These are phyloP conservation scores for Cryphonectria japonica DNA, from an alignment of 2,329 filamentous ascomycete genomes.

Conservation along the genomic window DNA sequence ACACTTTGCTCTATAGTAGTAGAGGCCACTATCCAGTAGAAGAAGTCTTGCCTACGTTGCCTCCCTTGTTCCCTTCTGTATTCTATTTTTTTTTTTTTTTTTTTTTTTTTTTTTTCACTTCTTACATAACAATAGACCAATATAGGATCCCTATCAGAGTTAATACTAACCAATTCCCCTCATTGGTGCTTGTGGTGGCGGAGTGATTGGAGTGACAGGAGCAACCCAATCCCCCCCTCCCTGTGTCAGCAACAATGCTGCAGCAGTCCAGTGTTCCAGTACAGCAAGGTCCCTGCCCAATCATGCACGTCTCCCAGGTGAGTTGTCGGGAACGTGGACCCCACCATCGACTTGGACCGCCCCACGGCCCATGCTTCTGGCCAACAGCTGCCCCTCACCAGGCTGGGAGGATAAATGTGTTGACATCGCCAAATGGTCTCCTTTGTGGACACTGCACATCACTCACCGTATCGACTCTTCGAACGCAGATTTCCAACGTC, in stretches of 20 bases:
- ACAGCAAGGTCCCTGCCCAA: constrained; percentile 21
- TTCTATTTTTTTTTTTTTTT: background rate
- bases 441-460: constrained; percentile 17
- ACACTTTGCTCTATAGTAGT: background rate
- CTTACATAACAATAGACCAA: background rate
- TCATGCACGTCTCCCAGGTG: constrained; percentile 22
- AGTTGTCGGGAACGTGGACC: constrained; percentile 8
- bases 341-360: constrained; percentile 15
- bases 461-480: constrained; percentile 27
- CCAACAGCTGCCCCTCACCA: constrained; percentile 18
- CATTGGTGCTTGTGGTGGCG: constrained; percentile 1
- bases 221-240: background rate
- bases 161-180: background rate
- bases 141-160: background rate
- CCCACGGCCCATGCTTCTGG: constrained; percentile 14
- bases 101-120: background rate
- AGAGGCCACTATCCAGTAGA: background rate
- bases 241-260: background rate
- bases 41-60: background rate
- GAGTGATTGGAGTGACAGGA: background rate
- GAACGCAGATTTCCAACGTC: background rate
- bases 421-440: constrained; percentile 25
- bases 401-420: constrained; percentile 26
- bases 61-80: background rate
- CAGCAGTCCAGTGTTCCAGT: constrained; percentile 18